phyloP scores from a whole-genome alignment of 2,329 filamentous ascomycete genomes.

The Coniochaeta sp. region DNA sequence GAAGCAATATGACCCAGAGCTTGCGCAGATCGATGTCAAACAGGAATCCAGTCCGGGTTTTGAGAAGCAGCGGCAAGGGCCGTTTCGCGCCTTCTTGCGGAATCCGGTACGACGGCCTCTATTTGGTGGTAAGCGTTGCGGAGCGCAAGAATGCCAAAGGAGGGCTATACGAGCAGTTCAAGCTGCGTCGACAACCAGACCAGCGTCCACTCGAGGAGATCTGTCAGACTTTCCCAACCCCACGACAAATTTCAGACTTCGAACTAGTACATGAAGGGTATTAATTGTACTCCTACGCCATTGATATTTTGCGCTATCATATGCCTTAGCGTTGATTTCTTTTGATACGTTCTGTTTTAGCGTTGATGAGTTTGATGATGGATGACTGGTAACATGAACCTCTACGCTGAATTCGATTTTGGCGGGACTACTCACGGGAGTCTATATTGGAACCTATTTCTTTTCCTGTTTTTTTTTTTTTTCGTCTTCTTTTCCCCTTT shows the following conservation, averaged over 20 bases:
- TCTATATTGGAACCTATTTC: too few species aligned
- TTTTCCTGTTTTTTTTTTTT: too few species aligned
- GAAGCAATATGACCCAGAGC: slow-evolving; percentile 9
- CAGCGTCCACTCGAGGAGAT: slow-evolving; percentile 13
- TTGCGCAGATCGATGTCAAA: slow-evolving; percentile 12
- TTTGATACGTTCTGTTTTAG: too few species aligned
- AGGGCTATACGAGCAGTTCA: slow-evolving; percentile 14
- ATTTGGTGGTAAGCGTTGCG: slow-evolving; percentile 12
- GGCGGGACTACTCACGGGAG: too few species aligned
- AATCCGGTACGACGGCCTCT: slow-evolving; percentile 28
- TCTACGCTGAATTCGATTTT: too few species aligned
- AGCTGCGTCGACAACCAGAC: slow-evolving; percentile 10
- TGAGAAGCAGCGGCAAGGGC: slow-evolving; percentile 14
- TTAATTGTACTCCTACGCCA: background rate
- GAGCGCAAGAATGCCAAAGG: slow-evolving; percentile 9
- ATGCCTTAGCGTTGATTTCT: background rate
- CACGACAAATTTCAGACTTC: slow-evolving; percentile 9
- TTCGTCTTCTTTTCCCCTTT: too few species aligned
- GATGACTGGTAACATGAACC: too few species aligned
- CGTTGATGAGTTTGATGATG: too few species aligned
- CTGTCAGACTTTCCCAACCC: slow-evolving; percentile 4
- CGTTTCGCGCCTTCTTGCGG: slow-evolving; percentile 15
- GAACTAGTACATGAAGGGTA: slow-evolving; percentile 10
- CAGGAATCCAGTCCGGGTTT: slow-evolving; percentile 18
- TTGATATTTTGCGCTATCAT: background rate